Conservation (phyloP, 306 rosid species). For the Bauhinia variegata region DNA sequence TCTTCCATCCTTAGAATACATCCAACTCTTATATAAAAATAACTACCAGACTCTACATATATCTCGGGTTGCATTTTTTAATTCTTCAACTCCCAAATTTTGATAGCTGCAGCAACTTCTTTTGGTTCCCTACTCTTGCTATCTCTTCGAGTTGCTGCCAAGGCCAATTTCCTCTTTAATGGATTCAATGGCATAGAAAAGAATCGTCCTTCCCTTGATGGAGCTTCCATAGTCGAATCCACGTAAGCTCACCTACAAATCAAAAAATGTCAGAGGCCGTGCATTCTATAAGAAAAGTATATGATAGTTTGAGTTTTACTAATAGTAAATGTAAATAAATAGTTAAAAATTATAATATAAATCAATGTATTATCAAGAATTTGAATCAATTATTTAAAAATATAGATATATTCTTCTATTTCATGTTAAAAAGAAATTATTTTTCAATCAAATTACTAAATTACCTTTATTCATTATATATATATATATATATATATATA, state of each 20-base stretch:
- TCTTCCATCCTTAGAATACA: not conserved
- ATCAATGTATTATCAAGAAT: no score
- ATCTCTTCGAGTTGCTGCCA: conserved; percentile 15
- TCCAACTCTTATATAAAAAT: conserved; percentile 5
- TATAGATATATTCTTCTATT: no score
- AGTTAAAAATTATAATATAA: no score
- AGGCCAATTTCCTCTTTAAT: conserved; percentile 30
- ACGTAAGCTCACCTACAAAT: conserved; percentile 55
- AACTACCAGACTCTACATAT: not conserved
- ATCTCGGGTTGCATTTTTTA: not conserved
- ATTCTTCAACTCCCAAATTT: not conserved
- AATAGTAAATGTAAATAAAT: no score
- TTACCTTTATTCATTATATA: no score
- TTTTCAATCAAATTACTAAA: no score
- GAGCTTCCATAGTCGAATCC: conserved; percentile 43
- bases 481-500: no score
- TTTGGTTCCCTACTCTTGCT: conserved; percentile 40
- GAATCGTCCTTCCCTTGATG: conserved; percentile 7
- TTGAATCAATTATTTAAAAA: no score
- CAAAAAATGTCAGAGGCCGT: conserved; percentile 45
- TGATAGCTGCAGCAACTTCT: conserved; percentile 43
- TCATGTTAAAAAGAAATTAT: no score
- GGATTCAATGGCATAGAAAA: conserved; percentile 48
- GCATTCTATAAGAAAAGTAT: no score
- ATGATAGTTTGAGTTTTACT: no score